These are phyloP conservation scores for Parsonsia alboflavescens DNA, from an alignment of 257 asterid species.

Conservation along the genomic window DNA sequence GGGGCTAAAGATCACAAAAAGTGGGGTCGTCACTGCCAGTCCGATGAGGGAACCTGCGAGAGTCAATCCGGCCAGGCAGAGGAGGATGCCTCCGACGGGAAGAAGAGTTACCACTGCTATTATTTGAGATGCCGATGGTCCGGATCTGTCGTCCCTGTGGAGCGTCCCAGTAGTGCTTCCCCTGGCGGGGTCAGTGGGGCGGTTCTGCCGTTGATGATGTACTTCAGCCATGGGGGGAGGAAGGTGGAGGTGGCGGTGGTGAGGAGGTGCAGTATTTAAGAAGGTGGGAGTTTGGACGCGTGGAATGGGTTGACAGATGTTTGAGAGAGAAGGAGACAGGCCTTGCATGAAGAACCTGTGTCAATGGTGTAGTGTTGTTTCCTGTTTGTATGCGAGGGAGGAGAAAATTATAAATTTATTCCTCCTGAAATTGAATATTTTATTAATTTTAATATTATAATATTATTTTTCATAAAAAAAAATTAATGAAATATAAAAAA, in stretches of 20 bases:
- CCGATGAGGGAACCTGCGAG: constrained; percentile 51
- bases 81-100: constrained; percentile 50
- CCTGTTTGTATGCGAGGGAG: too few relatives aligned
- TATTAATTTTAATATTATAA: too few relatives aligned
- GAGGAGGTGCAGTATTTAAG: constrained; percentile 1
- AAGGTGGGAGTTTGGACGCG: constrained; percentile 7
- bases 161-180: background rate
- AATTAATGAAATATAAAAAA: too few relatives aligned
- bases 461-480: too few relatives aligned
- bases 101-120: constrained; percentile 7
- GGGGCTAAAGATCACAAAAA: constrained; percentile 65
- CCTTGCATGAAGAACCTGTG: background rate
- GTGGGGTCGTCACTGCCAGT: constrained; percentile 44
- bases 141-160: background rate
- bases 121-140: constrained; percentile 1
- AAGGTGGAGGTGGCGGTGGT: background rate
- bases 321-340: background rate
- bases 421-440: too few relatives aligned
- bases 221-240: background rate
- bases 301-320: constrained; percentile 11
- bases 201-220: background rate
- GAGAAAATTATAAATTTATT: too few relatives aligned
- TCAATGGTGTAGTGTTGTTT: too few relatives aligned
- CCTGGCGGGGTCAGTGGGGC: background rate
- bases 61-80: constrained; percentile 48